Conservation (phyloP, 148 eudicot genomes). For the Bassia scoparia region DNA sequence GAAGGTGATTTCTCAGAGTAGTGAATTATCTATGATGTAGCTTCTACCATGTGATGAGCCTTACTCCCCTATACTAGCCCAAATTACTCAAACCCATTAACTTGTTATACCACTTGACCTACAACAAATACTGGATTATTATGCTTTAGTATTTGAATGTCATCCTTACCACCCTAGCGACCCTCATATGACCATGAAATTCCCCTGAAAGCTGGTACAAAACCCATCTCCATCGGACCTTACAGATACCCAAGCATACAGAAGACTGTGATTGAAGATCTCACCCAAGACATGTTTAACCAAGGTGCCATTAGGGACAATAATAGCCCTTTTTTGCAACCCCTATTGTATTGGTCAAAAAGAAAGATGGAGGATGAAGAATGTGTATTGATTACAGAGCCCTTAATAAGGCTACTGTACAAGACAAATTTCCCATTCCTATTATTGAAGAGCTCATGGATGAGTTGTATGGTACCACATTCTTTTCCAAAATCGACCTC, state of each 20-base stretch:
- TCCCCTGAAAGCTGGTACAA: neutral
- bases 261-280: neutral
- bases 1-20: too few species aligned
- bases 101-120: too few species aligned
- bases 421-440: too few species aligned
- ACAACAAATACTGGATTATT: too few species aligned
- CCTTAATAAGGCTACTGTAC: too few species aligned
- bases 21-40: neutral
- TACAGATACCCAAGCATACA: neutral
- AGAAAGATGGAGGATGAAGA: conserved; percentile 1
- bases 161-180: neutral
- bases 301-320: too few species aligned
- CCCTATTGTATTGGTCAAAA: neutral
- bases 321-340: neutral
- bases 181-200: neutral
- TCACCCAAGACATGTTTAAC: neutral
- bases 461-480: neutral
- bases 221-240: neutral
- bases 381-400: too few species aligned
- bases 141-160: too few species aligned
- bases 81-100: too few species aligned
- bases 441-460: neutral
- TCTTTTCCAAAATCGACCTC: neutral
- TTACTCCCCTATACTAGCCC: too few species aligned
- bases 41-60: neutral